phyloP scores from a whole-genome alignment of 352 stramenopile species.

The Plasmopara muralis region DNA sequence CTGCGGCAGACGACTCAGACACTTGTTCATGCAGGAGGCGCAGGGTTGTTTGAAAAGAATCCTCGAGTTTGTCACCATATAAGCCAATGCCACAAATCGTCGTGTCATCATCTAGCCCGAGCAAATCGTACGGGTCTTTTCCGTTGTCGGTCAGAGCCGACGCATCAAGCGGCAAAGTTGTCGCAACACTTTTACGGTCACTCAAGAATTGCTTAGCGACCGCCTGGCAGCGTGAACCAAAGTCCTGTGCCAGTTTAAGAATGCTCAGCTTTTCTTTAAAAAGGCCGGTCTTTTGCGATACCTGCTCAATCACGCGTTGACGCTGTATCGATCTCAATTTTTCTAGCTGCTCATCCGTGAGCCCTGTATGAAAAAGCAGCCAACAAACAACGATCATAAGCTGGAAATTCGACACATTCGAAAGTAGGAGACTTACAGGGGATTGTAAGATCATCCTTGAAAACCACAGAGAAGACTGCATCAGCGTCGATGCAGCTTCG shows the following conservation, averaged over 20 bases:
- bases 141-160: conserved; percentile 6
- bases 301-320: conserved; percentile 43
- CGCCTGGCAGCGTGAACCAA: conserved; percentile 28
- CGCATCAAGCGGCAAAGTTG: conserved; percentile 9
- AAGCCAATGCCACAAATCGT: conserved; percentile 13
- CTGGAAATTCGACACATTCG: too few relatives aligned
- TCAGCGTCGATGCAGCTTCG: conserved; percentile 64
- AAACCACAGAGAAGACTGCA: conserved; percentile 58
- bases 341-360: conserved; percentile 61
- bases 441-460: conserved; percentile 78
- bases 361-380: conserved; percentile 24
- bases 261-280: conserved; percentile 50
- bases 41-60: conserved; percentile 24
- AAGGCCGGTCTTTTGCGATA: conserved; percentile 39
- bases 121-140: conserved; percentile 6
- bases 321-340: conserved; percentile 45
- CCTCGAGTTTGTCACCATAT: conserved; percentile 20
- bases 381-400: too few relatives aligned
- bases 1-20: conserved; percentile 19
- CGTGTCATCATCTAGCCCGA: conserved; percentile 16
- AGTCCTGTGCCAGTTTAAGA: conserved; percentile 48
- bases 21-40: conserved; percentile 27
- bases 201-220: conserved; percentile 33
- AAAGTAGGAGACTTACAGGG: conserved; percentile 30
- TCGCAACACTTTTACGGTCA: conserved; percentile 13